phyloP scores from a whole-genome alignment of 768 basidiomycete genomes.

The Mycena polygramma region DNA sequence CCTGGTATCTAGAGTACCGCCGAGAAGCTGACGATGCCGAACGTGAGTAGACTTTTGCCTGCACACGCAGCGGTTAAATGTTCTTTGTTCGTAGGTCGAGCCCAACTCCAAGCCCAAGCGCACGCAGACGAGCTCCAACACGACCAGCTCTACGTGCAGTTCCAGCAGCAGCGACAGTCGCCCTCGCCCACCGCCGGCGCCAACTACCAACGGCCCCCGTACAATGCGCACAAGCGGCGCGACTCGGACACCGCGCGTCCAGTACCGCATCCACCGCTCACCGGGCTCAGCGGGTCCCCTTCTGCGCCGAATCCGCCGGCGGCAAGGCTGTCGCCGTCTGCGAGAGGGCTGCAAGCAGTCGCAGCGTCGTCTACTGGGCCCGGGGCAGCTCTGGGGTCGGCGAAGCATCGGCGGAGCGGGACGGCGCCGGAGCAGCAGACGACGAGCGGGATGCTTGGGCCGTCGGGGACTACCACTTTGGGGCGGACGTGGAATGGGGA shows the following conservation, averaged over 20 bases:
- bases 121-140: slow-evolving; percentile 38
- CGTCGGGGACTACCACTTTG: slow-evolving; percentile 38
- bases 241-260: slow-evolving; percentile 84
- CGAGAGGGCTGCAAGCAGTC: slow-evolving; percentile 38
- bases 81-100: slow-evolving; percentile 39
- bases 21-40: slow-evolving; percentile 56
- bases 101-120: slow-evolving; percentile 36
- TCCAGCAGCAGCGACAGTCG: slow-evolving; percentile 63
- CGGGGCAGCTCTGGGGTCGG: slow-evolving; percentile 31
- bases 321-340: slow-evolving; percentile 50
- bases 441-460: slow-evolving; percentile 52
- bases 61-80: slow-evolving; percentile 23
- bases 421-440: slow-evolving; percentile 73
- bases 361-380: slow-evolving; percentile 41
- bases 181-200: slow-evolving; percentile 63
- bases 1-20: slow-evolving; percentile 49
- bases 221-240: slow-evolving; percentile 70
- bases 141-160: slow-evolving; percentile 57
- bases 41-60: slow-evolving; percentile 48
- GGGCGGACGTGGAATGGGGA: slow-evolving; percentile 65
- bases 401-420: slow-evolving; percentile 75
- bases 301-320: slow-evolving; percentile 61
- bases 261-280: slow-evolving; percentile 49
- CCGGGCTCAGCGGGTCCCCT: slow-evolving; percentile 61
- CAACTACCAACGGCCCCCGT: slow-evolving; percentile 50